A percentile compares a stretch with the other conserved stretches of the same genome.
Conservation (phyloP, 257 asterid species). For the Solanum bukasovii region DNA sequence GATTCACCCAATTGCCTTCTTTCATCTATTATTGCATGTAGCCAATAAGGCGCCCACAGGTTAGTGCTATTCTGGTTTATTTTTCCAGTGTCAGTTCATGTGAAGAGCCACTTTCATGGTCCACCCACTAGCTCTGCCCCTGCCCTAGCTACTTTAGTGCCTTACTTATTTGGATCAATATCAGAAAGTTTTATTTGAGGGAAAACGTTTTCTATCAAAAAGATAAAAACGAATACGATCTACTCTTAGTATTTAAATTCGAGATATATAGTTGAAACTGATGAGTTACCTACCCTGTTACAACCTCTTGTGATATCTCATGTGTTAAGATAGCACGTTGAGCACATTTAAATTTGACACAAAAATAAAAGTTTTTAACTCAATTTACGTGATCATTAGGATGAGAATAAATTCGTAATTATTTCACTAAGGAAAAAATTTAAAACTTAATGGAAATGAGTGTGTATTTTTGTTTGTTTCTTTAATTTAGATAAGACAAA, state of each 20-base stretch:
- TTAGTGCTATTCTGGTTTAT: not conserved
- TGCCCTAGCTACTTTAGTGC: not conserved
- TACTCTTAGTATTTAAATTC: not conserved
- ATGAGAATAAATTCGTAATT: not conserved
- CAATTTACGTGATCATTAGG: not conserved
- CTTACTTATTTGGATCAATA: not conserved
- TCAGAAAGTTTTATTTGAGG: not conserved
- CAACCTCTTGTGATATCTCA: not conserved
- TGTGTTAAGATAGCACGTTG: not conserved
- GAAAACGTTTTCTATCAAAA: not conserved
- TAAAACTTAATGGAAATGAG: not conserved
- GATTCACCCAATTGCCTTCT: not conserved
- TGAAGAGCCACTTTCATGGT: not conserved
- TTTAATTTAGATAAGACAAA: not conserved
- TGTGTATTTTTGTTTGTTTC: not conserved
- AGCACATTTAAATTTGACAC: not conserved
- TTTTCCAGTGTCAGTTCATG: not conserved
- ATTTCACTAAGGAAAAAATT: not conserved
- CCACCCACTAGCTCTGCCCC: not conserved
- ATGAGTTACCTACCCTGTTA: not conserved
- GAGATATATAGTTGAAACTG: not conserved
- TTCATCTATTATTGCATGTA: not conserved
- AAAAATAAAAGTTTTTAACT: not conserved
- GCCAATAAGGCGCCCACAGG: not conserved
- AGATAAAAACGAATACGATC: not conserved